phyloP scores from a whole-genome alignment of 495 filamentous ascomycete species.

The Daldinia grandis region DNA sequence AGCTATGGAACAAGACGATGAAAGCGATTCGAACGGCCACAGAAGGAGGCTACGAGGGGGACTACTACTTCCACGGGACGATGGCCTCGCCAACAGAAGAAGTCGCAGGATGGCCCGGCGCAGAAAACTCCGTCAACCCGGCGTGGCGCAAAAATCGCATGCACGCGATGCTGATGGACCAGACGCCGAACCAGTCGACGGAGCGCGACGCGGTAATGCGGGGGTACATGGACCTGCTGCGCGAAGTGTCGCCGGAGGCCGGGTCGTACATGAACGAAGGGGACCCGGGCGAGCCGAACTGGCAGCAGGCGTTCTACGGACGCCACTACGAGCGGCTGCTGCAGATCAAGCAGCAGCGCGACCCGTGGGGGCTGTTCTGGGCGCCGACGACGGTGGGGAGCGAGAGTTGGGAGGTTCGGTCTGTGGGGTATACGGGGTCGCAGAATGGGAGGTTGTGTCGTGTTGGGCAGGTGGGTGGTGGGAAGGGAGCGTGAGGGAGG shows the following conservation, averaged over 20 bases:
- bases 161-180: conserved; percentile 59
- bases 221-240: conserved; percentile 44
- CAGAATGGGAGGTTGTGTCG: conserved; percentile 53
- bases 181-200: conserved; percentile 42
- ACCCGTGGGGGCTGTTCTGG: conserved; percentile 65
- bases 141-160: conserved; percentile 63
- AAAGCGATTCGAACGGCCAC: conserved; percentile 58
- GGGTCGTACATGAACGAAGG: conserved; percentile 61
- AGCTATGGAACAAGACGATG: conserved; percentile 57
- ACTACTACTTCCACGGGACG: conserved; percentile 58
- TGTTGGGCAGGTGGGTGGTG: not conserved
- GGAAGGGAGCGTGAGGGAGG: not conserved
- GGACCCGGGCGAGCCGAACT: conserved; percentile 66
- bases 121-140: conserved; percentile 60
- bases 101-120: conserved; percentile 51
- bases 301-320: conserved; percentile 67
- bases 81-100: conserved; percentile 45
- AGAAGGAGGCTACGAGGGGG: conserved; percentile 52
- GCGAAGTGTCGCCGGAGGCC: conserved; percentile 47
- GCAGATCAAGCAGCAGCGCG: conserved; percentile 61
- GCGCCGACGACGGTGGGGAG: conserved; percentile 63
- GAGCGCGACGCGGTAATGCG: conserved; percentile 36
- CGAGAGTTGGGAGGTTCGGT: conserved; percentile 57
- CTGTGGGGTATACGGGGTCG: conserved; percentile 41
- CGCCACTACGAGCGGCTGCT: conserved; percentile 60